Conservation (phyloP, 106 monocot genomes). For the Agapanthus africanus region DNA sequence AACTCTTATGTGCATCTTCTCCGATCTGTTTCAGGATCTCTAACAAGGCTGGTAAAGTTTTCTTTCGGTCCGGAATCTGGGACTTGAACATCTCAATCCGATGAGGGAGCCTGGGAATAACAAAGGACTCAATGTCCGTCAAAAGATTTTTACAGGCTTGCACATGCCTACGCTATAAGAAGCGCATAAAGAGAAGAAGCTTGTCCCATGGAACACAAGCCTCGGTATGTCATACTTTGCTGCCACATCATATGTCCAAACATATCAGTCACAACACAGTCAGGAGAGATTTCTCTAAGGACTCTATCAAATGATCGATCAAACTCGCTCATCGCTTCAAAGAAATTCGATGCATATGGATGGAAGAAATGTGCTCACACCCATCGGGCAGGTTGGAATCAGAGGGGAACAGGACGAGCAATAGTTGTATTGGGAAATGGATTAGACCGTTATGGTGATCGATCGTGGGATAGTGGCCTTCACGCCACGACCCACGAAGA, state of each 20-base stretch:
- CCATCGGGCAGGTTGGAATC: too few relatives aligned
- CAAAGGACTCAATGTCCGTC: not conserved
- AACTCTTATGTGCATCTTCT: not conserved
- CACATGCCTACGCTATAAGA: not conserved
- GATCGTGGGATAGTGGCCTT: too few relatives aligned
- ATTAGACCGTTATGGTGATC: too few relatives aligned
- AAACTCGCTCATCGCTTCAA: not conserved
- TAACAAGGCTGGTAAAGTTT: too few relatives aligned
- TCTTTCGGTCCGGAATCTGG: not conserved
- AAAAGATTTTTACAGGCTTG: not conserved
- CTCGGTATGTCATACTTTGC: conserved; percentile 6
- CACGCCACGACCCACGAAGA: too few relatives aligned
- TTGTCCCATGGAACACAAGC: not conserved
- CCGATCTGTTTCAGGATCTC: not conserved
- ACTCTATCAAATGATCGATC: not conserved
- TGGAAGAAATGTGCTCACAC: too few relatives aligned
- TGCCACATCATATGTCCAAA: conserved; percentile 11
- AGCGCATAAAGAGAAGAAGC: conserved; percentile 2
- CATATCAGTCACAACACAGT: conserved; percentile 11
- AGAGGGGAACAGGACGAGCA: too few relatives aligned
- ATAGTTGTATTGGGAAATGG: too few relatives aligned
- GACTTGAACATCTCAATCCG: conserved; percentile 2
- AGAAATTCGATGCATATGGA: not conserved
- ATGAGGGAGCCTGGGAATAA: conserved; percentile 6
- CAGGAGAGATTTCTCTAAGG: not conserved